A percentile compares a stretch with the other conserved stretches of the same genome.
Evolutionary conservation across 2,329 filamentous ascomycete species (phyloP).

Genomic region (Colletotrichum eremochloae): DNA sequence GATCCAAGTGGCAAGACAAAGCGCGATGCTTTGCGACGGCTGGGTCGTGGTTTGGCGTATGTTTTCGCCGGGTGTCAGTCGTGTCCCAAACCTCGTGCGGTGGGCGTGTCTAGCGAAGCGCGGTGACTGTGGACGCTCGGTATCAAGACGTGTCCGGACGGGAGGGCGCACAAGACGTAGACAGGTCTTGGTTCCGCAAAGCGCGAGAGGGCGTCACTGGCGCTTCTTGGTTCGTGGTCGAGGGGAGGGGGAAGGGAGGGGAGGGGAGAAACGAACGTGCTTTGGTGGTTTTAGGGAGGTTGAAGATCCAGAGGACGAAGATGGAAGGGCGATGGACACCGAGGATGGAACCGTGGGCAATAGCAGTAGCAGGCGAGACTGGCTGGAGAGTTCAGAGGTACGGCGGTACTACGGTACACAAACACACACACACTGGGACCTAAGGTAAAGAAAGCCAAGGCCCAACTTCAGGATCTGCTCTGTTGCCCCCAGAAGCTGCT

Average conservation of each 20-base stretch:
- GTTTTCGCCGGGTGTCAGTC: background rate
- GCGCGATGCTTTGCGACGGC: constrained; percentile 20
- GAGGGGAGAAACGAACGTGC: constrained; percentile 30
- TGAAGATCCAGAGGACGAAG: constrained; percentile 37
- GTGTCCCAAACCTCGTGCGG: background rate
- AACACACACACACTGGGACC: background rate
- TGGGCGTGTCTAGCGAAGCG: constrained; percentile 11
- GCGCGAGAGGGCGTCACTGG: constrained; percentile 25
- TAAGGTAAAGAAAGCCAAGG: constrained; percentile 11
- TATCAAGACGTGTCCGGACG: background rate
- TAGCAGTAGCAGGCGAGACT: constrained; percentile 16
- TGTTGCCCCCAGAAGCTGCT: constrained; percentile 30
- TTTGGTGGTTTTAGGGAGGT: constrained; percentile 35
- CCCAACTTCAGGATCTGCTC: constrained; percentile 27
- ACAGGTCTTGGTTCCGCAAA: constrained; percentile 11
- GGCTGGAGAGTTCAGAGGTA: constrained; percentile 10
- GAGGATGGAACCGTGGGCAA: constrained; percentile 19
- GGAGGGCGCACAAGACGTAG: constrained; percentile 6
- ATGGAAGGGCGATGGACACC: constrained; percentile 34
- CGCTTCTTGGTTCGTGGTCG: constrained; percentile 35
- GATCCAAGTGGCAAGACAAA: constrained; percentile 19
- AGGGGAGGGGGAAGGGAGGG: background rate
- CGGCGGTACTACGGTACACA: constrained; percentile 2
- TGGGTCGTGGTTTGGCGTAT: constrained; percentile 1
- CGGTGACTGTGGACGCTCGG: constrained; percentile 11